A percentile compares a stretch with the other conserved stretches of the same genome.
Conservation (phyloP, 2,329 filamentous ascomycete genomes). For the Xylaria sp. region DNA sequence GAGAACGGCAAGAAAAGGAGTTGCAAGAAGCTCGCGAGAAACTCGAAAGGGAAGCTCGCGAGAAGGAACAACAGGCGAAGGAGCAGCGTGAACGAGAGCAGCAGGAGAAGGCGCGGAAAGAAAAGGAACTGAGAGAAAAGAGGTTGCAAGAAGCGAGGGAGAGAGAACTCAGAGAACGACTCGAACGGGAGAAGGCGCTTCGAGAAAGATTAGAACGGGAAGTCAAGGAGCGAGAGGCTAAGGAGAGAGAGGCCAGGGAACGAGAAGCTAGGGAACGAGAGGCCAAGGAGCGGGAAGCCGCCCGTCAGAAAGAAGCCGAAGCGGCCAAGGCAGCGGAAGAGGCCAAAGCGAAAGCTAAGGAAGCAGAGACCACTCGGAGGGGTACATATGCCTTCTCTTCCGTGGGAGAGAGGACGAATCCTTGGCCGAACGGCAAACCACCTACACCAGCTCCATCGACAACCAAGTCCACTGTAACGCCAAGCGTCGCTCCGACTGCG, state of each 20-base stretch:
- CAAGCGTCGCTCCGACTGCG: constrained; percentile 38
- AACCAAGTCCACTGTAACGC: constrained; percentile 41
- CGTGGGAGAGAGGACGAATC: constrained; percentile 75
- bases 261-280: constrained; percentile 44
- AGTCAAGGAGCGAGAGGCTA: constrained; percentile 32
- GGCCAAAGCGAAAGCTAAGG: constrained; percentile 44
- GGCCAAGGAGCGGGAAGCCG: constrained; percentile 36
- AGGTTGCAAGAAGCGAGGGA: constrained; percentile 52
- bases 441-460: constrained; percentile 53
- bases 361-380: constrained; percentile 55
- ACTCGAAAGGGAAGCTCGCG: constrained; percentile 52
- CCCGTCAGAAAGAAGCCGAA: constrained; percentile 30
- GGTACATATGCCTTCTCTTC: constrained; percentile 72
- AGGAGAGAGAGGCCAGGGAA: constrained; percentile 52
- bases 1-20: constrained; percentile 55
- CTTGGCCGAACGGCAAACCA: constrained; percentile 73
- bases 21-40: constrained; percentile 53
- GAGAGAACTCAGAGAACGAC: constrained; percentile 47
- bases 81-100: constrained; percentile 53
- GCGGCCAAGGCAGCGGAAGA: constrained; percentile 39
- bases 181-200: constrained; percentile 38
- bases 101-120: constrained; percentile 51
- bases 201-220: constrained; percentile 41
- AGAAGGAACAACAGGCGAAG: constrained; percentile 43
- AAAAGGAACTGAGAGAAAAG: constrained; percentile 36